A percentile compares a stretch with the other conserved stretches of the same genome.
These are phyloP conservation scores for Lycium ferocissimum DNA, from an alignment of 257 asterid genomes.

Conservation along the genomic window DNA sequence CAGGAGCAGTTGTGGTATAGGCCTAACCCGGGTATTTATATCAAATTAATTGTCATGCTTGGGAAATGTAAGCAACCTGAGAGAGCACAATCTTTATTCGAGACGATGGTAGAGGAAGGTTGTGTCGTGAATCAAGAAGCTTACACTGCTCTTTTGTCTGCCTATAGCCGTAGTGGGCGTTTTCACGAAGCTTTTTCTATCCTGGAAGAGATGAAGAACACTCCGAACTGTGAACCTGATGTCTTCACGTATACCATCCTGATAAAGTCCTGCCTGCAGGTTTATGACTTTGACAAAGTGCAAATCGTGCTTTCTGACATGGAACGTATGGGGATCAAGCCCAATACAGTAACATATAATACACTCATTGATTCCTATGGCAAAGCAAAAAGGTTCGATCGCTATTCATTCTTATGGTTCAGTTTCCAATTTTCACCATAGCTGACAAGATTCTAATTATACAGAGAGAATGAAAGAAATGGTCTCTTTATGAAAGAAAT, in stretches of 20 bases:
- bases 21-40: constrained; percentile 75
- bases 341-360: constrained; percentile 84
- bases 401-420: constrained; percentile 31
- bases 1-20: constrained; percentile 95
- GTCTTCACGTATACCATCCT: constrained; percentile 84
- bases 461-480: too few relatives aligned
- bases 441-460: background rate
- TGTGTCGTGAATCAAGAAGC: constrained; percentile 77
- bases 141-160: constrained; percentile 94
- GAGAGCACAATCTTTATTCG: constrained; percentile 80
- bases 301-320: constrained; percentile 70
- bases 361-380: constrained; percentile 96
- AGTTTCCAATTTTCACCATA: background rate
- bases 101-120: constrained; percentile 88
- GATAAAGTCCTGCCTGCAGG: constrained; percentile 79
- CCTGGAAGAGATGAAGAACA: constrained; percentile 81
- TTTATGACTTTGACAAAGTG: constrained; percentile 62
- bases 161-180: constrained; percentile 83
- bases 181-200: constrained; percentile 73
- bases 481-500: too few relatives aligned
- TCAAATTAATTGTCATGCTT: constrained; percentile 92
- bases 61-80: constrained; percentile 99
- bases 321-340: constrained; percentile 67
- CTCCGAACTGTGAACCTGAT: constrained; percentile 69
- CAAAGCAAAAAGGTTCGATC: constrained; percentile 73